Conservation (phyloP, 352 stramenopile genomes). For the Phytophthora sp. region DNA sequence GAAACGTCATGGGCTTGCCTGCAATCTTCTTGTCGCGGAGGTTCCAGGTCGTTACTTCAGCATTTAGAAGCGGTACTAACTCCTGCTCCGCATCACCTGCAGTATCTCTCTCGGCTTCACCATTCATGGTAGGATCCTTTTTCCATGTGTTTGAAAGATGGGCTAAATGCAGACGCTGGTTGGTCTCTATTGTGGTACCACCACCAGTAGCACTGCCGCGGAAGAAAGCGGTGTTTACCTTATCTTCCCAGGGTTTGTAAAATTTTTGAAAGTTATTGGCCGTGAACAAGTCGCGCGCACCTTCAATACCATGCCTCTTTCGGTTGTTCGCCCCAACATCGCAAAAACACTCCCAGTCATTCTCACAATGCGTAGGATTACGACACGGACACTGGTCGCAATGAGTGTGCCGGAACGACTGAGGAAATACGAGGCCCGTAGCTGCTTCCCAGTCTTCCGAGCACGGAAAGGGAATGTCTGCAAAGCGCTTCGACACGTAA, state of each 20-base stretch:
- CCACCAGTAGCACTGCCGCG: constrained; percentile 96
- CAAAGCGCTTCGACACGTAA: constrained; percentile 95
- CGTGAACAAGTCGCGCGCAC: constrained; percentile 95
- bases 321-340: constrained; percentile 54
- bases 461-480: constrained; percentile 98
- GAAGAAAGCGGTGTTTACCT: constrained; percentile 98
- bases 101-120: constrained; percentile 38
- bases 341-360: constrained; percentile 85
- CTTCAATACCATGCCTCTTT: constrained; percentile 79
- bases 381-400: constrained; percentile 78
- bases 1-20: constrained; percentile 94
- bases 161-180: constrained; percentile 95
- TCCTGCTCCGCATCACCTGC: constrained; percentile 25
- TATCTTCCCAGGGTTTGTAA: constrained; percentile 95
- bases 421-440: constrained; percentile 91
- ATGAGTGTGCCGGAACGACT: constrained; percentile 91
- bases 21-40: constrained; percentile 97
- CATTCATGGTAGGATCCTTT: constrained; percentile 87
- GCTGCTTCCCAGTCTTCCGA: constrained; percentile 96
- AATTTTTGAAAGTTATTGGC: constrained; percentile 98
- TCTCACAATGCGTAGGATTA: constrained; percentile 72
- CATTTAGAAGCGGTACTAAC: constrained; percentile 94
- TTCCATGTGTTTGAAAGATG: constrained; percentile 95
- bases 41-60: constrained; percentile 97
- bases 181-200: constrained; percentile 95